Percentiles rank a stretch among this genome's conserved stretches.
These are phyloP conservation scores for Chaetomiaceae sp. DNA, from an alignment of 2,329 filamentous ascomycete species.

Conservation along the genomic window DNA sequence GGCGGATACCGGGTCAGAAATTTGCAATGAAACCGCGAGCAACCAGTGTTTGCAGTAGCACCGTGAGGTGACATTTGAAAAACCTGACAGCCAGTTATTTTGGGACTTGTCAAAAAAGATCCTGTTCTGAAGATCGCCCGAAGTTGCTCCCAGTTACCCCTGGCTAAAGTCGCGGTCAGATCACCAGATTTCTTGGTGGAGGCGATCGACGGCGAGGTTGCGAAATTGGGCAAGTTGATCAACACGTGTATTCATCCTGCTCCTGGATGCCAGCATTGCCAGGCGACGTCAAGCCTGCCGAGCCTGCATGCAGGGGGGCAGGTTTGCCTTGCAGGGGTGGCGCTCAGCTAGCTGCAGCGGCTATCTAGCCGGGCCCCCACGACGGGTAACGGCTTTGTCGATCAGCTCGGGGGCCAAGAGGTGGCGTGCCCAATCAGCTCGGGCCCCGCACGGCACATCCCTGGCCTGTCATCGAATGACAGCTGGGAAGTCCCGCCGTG, in stretches of 20 bases:
- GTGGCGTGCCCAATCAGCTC: not conserved
- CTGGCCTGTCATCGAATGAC: conserved; percentile 2
- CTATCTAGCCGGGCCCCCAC: conserved; percentile 2
- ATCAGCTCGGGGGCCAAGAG: not conserved
- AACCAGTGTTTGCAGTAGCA: not conserved
- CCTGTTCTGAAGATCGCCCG: not conserved
- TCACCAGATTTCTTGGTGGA: not conserved
- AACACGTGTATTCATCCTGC: conserved; percentile 4
- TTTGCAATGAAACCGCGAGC: not conserved
- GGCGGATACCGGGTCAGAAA: not conserved
- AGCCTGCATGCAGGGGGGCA: conserved; percentile 3
- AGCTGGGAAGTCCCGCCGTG: not conserved
- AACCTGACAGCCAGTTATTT: conserved; percentile 3
- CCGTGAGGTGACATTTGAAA: conserved; percentile 1
- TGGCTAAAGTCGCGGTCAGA: conserved; percentile 1
- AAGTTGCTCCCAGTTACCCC: not conserved
- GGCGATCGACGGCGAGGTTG: not conserved
- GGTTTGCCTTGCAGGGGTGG: conserved; percentile 3
- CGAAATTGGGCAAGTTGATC: not conserved
- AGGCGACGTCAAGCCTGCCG: not conserved
- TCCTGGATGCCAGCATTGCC: not conserved
- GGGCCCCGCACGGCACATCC: not conserved
- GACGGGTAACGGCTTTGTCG: conserved; percentile 6
- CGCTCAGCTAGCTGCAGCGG: conserved; percentile 1
- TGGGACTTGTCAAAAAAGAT: not conserved